Base-by-base conservation (phyloP, 805 yeast genomes). In the Starmera dryadoides region DNA sequence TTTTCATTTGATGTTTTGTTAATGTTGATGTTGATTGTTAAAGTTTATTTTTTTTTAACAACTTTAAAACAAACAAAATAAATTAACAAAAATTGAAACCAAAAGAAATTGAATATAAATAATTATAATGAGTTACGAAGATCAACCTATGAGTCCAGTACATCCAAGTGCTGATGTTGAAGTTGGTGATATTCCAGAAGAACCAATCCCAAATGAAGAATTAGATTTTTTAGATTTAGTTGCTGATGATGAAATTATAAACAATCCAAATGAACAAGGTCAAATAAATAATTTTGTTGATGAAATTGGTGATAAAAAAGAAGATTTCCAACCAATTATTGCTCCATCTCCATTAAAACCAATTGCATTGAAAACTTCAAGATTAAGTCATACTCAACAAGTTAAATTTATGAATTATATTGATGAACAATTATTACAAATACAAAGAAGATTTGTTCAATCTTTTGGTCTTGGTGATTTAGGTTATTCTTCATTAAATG, bases 381-480 rank as follows among this genome's bases (percentile, higher is more conserved):
- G 62, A 33, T 58, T 74, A 3, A 64, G 72, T 0, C 47, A 54
- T 33, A 44, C 67, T 0, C 88, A 82, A 48, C 83, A 80, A 52
- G 71, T 78, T 33, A 69, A 71, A 45, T 64, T 81, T 42, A 59
- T 73, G 18, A 60, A 64, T 17, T 78, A 77, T 47, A 65, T 80
- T 30, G 88, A 81, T 45, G 70, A 66, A 9, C 60, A 67, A 30
- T 57, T 79, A 28, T 58, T 80, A 46, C 64, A 63, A 15, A 65
- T 81, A 11, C 83, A 79, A 44, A 63, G 85, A 39, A 64, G 62
- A 42, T 79, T 75, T 52, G 67, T 62, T 14, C 72, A 68, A 48
- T 66, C 66, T n/a, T 57, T 62, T 36, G 69, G 64, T 0, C 49
- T 63, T 17, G 60, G 56, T 12, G 58, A 50, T 20, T 38, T 44